Evolutionary conservation across 1,139 yeast genomes (phyloP), one percentile per base, ranked within the genome.

Genomic region (Saccharomyces hybrid): DNA sequence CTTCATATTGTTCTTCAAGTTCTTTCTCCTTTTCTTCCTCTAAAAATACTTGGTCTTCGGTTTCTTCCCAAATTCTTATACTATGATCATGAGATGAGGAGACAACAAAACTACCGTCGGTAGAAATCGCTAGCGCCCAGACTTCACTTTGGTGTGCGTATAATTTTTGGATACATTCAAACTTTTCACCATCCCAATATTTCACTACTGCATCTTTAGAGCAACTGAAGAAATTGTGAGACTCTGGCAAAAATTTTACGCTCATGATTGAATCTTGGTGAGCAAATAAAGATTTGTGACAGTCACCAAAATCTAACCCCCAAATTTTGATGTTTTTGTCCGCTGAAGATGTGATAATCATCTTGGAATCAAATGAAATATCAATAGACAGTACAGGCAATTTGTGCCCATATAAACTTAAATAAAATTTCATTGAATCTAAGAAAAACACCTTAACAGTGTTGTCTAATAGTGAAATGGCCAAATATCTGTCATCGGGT

Each of bases 301-400:
- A 93, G 72, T 93, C 99, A 71, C 99, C 99, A 70, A 93, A 93
- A 71, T 93, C 99, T 58, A 95, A 75, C 51, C 99, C 99, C 99
- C 99, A 93, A 56, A 93, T 86, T 71, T 95, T 90, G 67, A 93
- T 88, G 71, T 93, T 93, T 71, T 93, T 93, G 73, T 93, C 99
- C 0, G 99, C 99, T 0, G 97, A 89, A 5, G 96, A 88, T 0
- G 98, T 88, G 54, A 91, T 84, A 54, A 93, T 79, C 63, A 93
- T 72, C 69, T 93, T 93, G 46, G 93, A 84, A 69, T 93, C 99
- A 62, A 73, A 77, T 0, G 98, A 87, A 47, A 93, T 90, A 69
- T 93, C 99, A 64, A 95, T 82, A 2, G 96, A 83, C 55, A 89
- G 75, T 1, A 89, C 96, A 0, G 99, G 99, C 58, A 95, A 78